These are phyloP conservation scores for Laburnicola sp. DNA, from an alignment of 2,329 filamentous ascomycete genomes.

Conservation along the genomic window DNA sequence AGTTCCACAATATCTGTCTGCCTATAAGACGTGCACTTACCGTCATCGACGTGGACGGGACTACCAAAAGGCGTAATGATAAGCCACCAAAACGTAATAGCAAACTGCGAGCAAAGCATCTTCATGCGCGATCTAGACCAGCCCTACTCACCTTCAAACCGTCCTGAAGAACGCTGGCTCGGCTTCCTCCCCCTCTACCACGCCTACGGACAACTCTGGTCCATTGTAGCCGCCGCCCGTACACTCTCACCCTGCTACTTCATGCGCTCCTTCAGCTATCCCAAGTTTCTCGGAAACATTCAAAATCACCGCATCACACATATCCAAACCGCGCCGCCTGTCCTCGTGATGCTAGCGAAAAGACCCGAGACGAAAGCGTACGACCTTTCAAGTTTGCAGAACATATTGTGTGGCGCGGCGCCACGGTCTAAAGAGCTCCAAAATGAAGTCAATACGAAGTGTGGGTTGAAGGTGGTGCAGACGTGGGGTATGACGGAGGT, in stretches of 20 bases:
- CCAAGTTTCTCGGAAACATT: conserved; percentile 39
- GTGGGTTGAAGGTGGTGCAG: conserved; percentile 44
- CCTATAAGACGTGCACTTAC: too few relatives aligned
- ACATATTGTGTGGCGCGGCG: conserved; percentile 45
- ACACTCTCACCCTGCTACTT: conserved; percentile 41
- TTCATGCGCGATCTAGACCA: conserved; percentile 45
- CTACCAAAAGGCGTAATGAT: conserved; percentile 52
- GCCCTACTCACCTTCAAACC: conserved; percentile 22
- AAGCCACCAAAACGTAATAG: conserved; percentile 49
- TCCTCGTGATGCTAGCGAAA: conserved; percentile 46
- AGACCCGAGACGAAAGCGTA: conserved; percentile 38
- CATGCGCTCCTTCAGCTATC: conserved; percentile 47
- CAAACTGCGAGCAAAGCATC: conserved; percentile 45
- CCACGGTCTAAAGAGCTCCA: conserved; percentile 45
- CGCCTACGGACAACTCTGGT: conserved; percentile 50
- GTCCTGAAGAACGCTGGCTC: conserved; percentile 41
- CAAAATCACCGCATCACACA: conserved; percentile 44
- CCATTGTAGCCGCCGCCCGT: conserved; percentile 42
- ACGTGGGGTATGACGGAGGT: conserved; percentile 48
- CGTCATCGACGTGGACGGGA: conserved; percentile 35
- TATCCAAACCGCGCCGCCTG: conserved; percentile 46
- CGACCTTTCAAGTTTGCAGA: conserved; percentile 39
- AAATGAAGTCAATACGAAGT: conserved; percentile 43
- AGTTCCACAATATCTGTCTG: not conserved
- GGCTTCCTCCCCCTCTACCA: conserved; percentile 50